Evolutionary conservation across 73 alveolate genomes (phyloP).

Genomic region (Paramecium primaurelia): DNA sequence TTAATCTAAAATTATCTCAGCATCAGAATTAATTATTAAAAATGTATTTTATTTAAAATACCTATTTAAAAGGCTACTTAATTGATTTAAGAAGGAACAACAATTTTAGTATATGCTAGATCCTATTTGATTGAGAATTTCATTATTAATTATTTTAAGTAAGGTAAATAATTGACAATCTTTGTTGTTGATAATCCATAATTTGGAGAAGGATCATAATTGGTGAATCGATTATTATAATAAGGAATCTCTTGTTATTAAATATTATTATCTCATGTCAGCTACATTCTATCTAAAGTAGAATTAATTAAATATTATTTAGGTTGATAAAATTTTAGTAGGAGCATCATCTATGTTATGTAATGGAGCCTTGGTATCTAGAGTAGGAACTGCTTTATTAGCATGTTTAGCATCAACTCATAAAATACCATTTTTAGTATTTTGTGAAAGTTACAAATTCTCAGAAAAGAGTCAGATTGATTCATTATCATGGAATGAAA

Average conservation of each 20-base stretch:
- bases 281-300: background rate
- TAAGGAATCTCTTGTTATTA: constrained; percentile 27
- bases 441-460: constrained; percentile 60
- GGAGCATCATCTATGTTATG: constrained; percentile 59
- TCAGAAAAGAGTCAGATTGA: constrained; percentile 62
- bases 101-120: constrained; percentile 52
- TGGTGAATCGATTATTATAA: background rate
- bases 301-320: background rate
- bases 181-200: constrained; percentile 57
- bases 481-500: constrained; percentile 61
- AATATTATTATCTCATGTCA: constrained; percentile 41
- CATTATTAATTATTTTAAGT: background rate
- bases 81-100: constrained; percentile 37
- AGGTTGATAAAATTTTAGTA: constrained; percentile 53
- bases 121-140: constrained; percentile 59
- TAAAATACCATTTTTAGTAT: constrained; percentile 59
- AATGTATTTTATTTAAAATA: background rate
- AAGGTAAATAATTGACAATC: constrained; percentile 37
- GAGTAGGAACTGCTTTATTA: constrained; percentile 60
- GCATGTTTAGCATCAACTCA: constrained; percentile 53
- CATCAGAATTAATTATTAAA: constrained; percentile 42
- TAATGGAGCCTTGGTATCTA: constrained; percentile 55
- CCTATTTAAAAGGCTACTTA: background rate
- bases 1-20: constrained; percentile 23
- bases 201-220: constrained; percentile 45